These are phyloP conservation scores for Hyaloscypha hepaticicola DNA, from an alignment of 495 filamentous ascomycete species.

Conservation along the genomic window DNA sequence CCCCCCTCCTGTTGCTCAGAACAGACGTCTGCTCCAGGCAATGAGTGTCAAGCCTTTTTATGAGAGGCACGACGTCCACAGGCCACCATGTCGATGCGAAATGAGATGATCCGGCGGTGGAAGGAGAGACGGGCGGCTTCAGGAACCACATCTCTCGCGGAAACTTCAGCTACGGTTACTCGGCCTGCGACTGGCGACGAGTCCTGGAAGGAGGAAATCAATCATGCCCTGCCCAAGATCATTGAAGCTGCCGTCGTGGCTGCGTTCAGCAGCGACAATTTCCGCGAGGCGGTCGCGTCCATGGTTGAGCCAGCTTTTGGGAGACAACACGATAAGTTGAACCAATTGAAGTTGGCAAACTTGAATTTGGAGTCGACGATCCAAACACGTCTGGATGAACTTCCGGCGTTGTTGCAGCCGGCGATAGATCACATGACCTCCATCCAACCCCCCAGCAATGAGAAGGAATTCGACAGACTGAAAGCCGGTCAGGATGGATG, in stretches of 20 bases:
- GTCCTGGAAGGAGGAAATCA: background rate
- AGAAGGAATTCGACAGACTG: constrained; percentile 1
- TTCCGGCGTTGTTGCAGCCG: background rate
- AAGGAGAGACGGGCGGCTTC: background rate
- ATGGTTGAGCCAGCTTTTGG: constrained; percentile 7
- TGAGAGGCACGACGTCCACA: background rate
- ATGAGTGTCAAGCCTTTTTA: background rate
- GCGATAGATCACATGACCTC: constrained; percentile 6
- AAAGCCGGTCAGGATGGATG: background rate
- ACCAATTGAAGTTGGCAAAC: constrained; percentile 11
- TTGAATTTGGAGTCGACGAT: constrained; percentile 10
- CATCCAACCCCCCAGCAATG: background rate
- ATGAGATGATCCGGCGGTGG: background rate
- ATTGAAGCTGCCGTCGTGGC: constrained; percentile 7
- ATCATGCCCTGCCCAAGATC: constrained; percentile 11
- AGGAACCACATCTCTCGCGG: background rate
- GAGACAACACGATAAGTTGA: constrained; percentile 10
- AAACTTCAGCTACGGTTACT: background rate
- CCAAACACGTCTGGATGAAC: constrained; percentile 4
- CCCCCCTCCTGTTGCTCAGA: background rate
- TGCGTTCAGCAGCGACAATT: constrained; percentile 10
- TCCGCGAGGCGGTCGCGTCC: constrained; percentile 1
- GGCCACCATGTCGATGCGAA: background rate
- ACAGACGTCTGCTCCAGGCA: background rate
- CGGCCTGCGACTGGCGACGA: background rate